Evolutionary conservation across 306 rosid species (phyloP), one percentile per base, ranked within the genome.

Genomic region (Gynostemma pentaphyllum): DNA sequence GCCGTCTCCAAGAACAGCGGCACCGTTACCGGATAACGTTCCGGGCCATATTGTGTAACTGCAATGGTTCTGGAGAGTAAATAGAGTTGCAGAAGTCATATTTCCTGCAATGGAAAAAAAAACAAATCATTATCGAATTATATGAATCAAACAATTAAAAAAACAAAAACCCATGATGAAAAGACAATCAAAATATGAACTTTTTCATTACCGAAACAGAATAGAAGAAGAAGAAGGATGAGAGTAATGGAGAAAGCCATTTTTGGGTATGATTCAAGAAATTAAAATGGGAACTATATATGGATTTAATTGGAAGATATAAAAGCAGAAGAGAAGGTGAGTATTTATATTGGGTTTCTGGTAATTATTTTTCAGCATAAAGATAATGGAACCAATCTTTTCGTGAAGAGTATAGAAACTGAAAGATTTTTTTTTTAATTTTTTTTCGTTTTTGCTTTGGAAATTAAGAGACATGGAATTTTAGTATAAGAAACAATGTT

Each of bases 41-140:
- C 90, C 96, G 0, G 95, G 96, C 96, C 98, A 88, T 4, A 92
- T 74, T 0, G 90, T 79, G 72, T 84, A 28, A 19, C 64, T 56
- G 78, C 98, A 88, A 2, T 45, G 83, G 32, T 92, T 92, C 23
- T 84, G 71, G 7, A 92, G 67, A 7, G 84, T 82, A 57, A 92
- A 79, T 0, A 71, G 39, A 0, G 95, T 80, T 12, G 80, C 85
- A 13, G 21, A 68, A 19, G 75, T 81, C 22, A 61, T 40, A 24
- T 74, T 67, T 1, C 81, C 89, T 70, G 83, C 59, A 81, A 72
- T 22, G 22, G 28, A 11, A 19, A 23, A 57, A 36, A 37, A 22
- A 2, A 5, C 19, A 7, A 56, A 36, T 16, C 40, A 32, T 29
- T 7, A 54, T 54, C 26, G 24, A 54, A 54, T 52, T 56, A 56